Evolutionary conservation across 768 basidiomycete species (phyloP).

Genomic region (Tubosaeta brunneosetosa): DNA sequence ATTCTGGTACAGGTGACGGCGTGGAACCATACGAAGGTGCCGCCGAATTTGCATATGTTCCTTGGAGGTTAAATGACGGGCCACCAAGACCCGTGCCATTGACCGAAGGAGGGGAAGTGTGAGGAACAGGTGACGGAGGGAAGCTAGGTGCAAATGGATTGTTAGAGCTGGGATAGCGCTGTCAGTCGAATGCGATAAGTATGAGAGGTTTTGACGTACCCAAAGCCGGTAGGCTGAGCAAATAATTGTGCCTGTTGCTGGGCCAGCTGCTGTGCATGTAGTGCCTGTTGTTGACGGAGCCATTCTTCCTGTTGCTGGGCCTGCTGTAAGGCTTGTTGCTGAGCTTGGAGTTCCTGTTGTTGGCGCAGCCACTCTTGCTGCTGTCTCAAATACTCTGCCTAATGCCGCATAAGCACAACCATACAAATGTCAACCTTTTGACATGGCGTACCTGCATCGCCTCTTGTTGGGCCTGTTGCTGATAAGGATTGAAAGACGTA

Average conservation of each 20-base stretch:
- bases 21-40: conserved; percentile 31
- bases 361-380: conserved; percentile 72
- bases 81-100: conserved; percentile 28
- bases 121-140: conserved; percentile 27
- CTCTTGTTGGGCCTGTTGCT: conserved; percentile 90
- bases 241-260: conserved; percentile 40
- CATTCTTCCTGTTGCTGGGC: conserved; percentile 48
- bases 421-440: not conserved
- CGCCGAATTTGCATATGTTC: conserved; percentile 55
- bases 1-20: conserved; percentile 40
- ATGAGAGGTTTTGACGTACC: conserved; percentile 39
- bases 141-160: conserved; percentile 80
- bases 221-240: conserved; percentile 70
- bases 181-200: conserved; percentile 15
- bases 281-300: conserved; percentile 57
- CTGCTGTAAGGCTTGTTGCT: conserved; percentile 24
- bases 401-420: conserved; percentile 6
- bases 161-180: conserved; percentile 63
- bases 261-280: conserved; percentile 41
- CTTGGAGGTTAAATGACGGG: conserved; percentile 63
- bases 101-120: conserved; percentile 33
- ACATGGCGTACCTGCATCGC: conserved; percentile 52
- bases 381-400: conserved; percentile 43
- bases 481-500: conserved; percentile 91
- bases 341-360: conserved; percentile 47